These are phyloP conservation scores for Aureobasidium vineae DNA, from an alignment of 2,329 filamentous ascomycete genomes.

Conservation along the genomic window DNA sequence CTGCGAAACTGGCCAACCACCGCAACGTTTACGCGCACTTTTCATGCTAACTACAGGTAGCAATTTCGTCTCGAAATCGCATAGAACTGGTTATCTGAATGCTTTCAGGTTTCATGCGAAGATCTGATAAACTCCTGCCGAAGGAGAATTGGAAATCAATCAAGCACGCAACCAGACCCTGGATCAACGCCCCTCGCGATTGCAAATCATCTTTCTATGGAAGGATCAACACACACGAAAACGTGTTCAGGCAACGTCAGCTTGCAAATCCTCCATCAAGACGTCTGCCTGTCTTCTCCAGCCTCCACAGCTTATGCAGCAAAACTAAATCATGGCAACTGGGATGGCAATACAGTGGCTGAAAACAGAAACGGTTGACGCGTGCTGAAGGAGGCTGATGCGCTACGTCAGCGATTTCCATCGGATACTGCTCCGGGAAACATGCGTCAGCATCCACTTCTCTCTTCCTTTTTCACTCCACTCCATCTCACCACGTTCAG, in stretches of 20 bases:
- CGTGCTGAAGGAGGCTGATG: background rate
- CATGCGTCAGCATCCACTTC: background rate
- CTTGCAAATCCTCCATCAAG: conserved; percentile 1
- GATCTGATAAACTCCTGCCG: conserved; percentile 17
- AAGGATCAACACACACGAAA: conserved; percentile 8
- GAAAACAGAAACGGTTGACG: conserved; percentile 8
- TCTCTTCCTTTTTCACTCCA: background rate
- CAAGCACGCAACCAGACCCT: conserved; percentile 1
- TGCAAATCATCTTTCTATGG: conserved; percentile 13
- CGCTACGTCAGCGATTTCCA: background rate
- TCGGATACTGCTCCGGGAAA: conserved; percentile 1
- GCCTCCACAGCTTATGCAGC: background rate
- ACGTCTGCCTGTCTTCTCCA: conserved; percentile 4
- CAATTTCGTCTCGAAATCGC: background rate
- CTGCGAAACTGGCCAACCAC: no score
- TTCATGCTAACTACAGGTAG: background rate
- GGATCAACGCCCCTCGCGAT: conserved; percentile 1
- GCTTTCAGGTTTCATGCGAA: background rate
- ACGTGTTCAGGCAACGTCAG: conserved; percentile 20
- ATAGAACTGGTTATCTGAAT: background rate
- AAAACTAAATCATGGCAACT: background rate
- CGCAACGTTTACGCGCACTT: no score
- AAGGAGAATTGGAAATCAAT: background rate
- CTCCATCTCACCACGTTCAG: conserved; percentile 6
- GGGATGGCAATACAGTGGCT: background rate